Conservation (phyloP, 179 eudicot genomes). For the Heliamphora pulchella region DNA sequence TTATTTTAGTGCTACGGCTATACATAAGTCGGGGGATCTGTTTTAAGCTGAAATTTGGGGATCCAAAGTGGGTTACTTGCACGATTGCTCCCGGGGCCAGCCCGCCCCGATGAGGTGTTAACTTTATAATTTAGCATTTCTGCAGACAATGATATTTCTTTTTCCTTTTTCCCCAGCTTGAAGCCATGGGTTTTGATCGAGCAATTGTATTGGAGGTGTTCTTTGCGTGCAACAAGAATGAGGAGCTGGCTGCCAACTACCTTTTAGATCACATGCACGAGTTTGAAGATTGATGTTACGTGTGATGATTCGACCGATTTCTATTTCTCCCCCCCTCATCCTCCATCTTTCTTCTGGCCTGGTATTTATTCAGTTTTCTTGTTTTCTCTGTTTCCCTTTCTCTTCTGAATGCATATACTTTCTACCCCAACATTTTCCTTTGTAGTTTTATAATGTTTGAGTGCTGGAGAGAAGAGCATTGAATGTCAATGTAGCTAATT, state of each 20-base stretch:
- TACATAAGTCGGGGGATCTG: too few relatives aligned
- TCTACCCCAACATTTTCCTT: neutral
- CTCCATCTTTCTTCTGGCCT: conserved; percentile 6
- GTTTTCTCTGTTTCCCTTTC: too few relatives aligned
- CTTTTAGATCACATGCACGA: conserved; percentile 67
- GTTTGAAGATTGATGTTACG: conserved; percentile 40
- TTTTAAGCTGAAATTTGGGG: too few relatives aligned
- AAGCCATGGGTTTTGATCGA: conserved; percentile 71
- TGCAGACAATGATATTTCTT: neutral
- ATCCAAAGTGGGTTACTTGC: too few relatives aligned
- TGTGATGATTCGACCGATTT: neutral
- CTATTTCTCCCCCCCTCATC: neutral
- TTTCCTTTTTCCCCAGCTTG: conserved; percentile 40
- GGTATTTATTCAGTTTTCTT: neutral
- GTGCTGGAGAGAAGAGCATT: conserved; percentile 7
- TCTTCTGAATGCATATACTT: conserved; percentile 8
- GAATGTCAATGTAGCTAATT: conserved; percentile 10
- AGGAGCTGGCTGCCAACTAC: conserved; percentile 66
- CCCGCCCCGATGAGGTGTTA: too few relatives aligned
- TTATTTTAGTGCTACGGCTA: too few relatives aligned
- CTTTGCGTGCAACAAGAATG: conserved; percentile 75
- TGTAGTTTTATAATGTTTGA: conserved; percentile 10
- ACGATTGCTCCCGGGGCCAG: too few relatives aligned
- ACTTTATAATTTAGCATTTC: neutral
- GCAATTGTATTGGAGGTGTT: conserved; percentile 51